Base-by-base conservation (phyloP, 805 yeast species). In the Ogataea dorogensis region DNA sequence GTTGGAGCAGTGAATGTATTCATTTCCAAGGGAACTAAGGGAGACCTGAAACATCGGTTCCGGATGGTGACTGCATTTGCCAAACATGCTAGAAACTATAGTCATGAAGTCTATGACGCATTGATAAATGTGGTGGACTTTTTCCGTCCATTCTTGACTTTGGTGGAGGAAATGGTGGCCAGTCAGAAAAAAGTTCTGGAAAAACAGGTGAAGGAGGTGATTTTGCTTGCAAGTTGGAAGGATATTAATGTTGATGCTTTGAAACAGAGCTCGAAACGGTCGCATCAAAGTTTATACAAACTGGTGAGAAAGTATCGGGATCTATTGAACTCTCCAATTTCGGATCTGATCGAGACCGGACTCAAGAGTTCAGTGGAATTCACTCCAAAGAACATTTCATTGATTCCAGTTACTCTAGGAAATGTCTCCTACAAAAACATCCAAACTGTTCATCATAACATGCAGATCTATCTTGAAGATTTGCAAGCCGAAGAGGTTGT, bases 221-320 rank as follows among this genome's bases (percentile, higher is more conserved):
- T 93, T 27, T 63, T 86, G 28, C 68, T 93, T 11, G 97, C 98
- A 1, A 86, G 96, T 52, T 94, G 98, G 98, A 88, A 89, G 50
- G 99, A 93, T 63, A 89, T 88, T 9, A 94, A 93, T 53, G 77
- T 88, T 28, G 94, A 85, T 54, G 96, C 98, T 0, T 70, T 93
- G 51, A 88, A 86, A 49, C 97, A 89, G 61, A 86, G 96, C 61
- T 93, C 98, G 5, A 79, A 87, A 46, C 76, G 83, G 31, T 88
- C 97, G 1, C 98, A 94, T 54, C 77, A 78, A 46, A 77, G 71
- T 49, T 76, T 93, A 35, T 91, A 81, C 74, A 93, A 88, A 60
- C 58, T 85, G 33, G 83, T 91, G 8, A 73, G 88, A 40, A 87
- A 87, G 58, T 93, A 86, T 56, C 75, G 98, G 35, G 71, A 71